Conservation (phyloP, 1,284 basidiomycete genomes). For the Ustilago shanxiensis region DNA sequence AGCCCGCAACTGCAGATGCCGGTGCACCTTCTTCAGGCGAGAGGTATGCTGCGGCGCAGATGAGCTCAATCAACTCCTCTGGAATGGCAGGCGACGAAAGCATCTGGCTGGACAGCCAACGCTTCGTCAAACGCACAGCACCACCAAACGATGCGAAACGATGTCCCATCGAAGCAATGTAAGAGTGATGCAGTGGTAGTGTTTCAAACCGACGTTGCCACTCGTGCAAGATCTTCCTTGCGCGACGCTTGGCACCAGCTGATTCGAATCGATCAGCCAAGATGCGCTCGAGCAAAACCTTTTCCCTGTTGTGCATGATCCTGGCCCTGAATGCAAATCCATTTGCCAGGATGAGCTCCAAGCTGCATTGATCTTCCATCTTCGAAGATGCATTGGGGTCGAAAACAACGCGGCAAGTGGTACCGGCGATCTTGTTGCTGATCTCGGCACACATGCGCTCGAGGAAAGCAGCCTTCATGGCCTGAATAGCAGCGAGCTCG, state of each 20-base stretch:
- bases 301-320: conserved; percentile 90
- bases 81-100: conserved; percentile 79
- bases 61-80: conserved; percentile 84
- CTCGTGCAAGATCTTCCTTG: conserved; percentile 77
- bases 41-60: conserved; percentile 78
- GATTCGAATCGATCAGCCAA: conserved; percentile 71
- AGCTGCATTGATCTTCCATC: conserved; percentile 77
- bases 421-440: conserved; percentile 63
- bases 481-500: conserved; percentile 90
- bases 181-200: conserved; percentile 85
- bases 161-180: conserved; percentile 83
- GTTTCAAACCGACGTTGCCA: conserved; percentile 82
- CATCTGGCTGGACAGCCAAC: conserved; percentile 94
- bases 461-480: conserved; percentile 89
- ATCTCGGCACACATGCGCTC: conserved; percentile 63
- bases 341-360: conserved; percentile 83
- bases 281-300: conserved; percentile 81
- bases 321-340: conserved; percentile 89
- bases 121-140: conserved; percentile 87
- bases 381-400: conserved; percentile 72
- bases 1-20: conserved; percentile 76
- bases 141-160: conserved; percentile 83
- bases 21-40: conserved; percentile 70
- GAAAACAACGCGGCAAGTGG: conserved; percentile 71
- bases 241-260: conserved; percentile 72